phyloP scores from a whole-genome alignment of 2,329 filamentous ascomycete genomes.

The Paraconiothyrium sp. region DNA sequence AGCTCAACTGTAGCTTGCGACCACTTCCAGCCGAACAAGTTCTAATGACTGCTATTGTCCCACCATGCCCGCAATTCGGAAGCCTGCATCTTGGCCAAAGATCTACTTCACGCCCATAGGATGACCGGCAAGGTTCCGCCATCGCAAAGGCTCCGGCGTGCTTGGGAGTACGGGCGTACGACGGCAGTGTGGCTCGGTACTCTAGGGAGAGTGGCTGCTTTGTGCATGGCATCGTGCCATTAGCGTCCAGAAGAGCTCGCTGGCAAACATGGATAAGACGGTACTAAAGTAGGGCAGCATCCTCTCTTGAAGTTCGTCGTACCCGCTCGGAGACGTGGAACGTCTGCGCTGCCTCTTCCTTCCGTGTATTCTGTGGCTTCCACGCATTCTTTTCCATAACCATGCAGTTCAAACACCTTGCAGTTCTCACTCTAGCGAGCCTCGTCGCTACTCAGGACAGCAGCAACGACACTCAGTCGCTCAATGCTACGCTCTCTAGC shows the following conservation, averaged over 20 bases:
- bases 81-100: not conserved
- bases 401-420: conserved; percentile 54
- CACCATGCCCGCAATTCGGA: conserved; percentile 3
- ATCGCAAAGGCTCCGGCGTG: conserved; percentile 9
- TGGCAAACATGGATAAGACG: not conserved
- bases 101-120: conserved; percentile 7
- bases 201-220: conserved; percentile 4
- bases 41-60: not conserved
- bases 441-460: conserved; percentile 43
- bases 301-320: conserved; percentile 20
- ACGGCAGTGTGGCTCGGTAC: conserved; percentile 13
- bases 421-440: conserved; percentile 47
- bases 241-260: not conserved
- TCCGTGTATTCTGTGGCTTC: not conserved
- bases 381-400: conserved; percentile 9
- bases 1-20: conserved; percentile 1
- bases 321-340: conserved; percentile 6
- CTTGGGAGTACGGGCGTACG: conserved; percentile 10
- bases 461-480: conserved; percentile 32
- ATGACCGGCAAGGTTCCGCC: conserved; percentile 6
- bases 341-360: conserved; percentile 8
- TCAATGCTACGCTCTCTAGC: conserved; percentile 38
- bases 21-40: not conserved
- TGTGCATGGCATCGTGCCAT: not conserved
- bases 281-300: not conserved